Percentiles rank a stretch among this genome's conserved stretches.
These are phyloP conservation scores for Phytopythium ostracodes DNA, from an alignment of 352 stramenopile genomes.

Conservation along the genomic window DNA sequence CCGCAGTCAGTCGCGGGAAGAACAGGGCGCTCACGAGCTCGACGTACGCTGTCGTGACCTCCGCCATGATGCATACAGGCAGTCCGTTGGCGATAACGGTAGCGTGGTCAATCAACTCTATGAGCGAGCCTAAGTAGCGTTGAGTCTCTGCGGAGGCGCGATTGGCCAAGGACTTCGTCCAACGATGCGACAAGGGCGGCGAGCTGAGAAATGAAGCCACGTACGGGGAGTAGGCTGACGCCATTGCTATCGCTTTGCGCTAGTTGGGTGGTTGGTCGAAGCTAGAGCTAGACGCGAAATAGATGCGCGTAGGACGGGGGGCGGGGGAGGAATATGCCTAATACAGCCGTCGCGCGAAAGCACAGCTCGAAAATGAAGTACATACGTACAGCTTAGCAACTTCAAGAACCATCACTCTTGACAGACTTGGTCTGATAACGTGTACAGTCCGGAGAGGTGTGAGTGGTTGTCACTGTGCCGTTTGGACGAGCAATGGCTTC, in stretches of 20 bases:
- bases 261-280: background rate
- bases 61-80: slow-evolving; percentile 43
- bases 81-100: slow-evolving; percentile 13
- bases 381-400: slow-evolving; percentile 1
- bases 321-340: too few species aligned
- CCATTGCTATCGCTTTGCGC: background rate
- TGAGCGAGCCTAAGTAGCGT: slow-evolving; percentile 27
- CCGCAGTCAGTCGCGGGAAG: slow-evolving; percentile 36
- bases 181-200: background rate
- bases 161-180: background rate
- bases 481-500: background rate
- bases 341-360: too few species aligned
- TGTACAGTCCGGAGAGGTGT: background rate
- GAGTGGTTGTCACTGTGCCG: background rate
- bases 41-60: slow-evolving; percentile 32
- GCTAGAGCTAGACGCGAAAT: background rate
- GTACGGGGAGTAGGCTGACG: background rate
- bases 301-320: background rate
- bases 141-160: slow-evolving; percentile 4
- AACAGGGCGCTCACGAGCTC: slow-evolving; percentile 40
- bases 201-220: background rate
- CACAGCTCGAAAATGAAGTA: too few species aligned
- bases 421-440: background rate
- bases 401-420: background rate
- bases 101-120: slow-evolving; percentile 29